Base-by-base conservation (phyloP, 1,284 basidiomycete genomes). In the Cutaneotrichosporon cutaneum region DNA sequence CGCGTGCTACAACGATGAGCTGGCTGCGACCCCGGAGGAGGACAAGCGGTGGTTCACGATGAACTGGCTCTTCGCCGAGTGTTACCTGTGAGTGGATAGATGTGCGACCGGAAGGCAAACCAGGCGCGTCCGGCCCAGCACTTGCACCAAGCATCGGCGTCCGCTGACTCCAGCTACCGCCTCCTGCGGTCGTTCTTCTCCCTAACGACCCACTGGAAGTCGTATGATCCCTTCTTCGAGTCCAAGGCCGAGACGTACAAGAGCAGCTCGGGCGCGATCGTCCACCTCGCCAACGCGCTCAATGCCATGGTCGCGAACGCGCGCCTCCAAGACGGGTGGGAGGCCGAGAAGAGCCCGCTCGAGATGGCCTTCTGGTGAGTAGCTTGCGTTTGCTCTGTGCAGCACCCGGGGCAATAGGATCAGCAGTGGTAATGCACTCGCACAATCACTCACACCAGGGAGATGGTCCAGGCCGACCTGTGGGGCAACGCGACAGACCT, bases 31-130 rank as follows among this genome's bases (percentile, higher is more conserved):
- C 2, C 72, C 81, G 13, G 76, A 82, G 1, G 81, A 82, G 1
- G 83, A 85, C 64, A 83, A 88, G 68, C 90, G 88, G 0, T 99
- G 95, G 95, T 93, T 94, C 75, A 89, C 85, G 2, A 87, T 90
- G 9, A 90, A 93, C 4, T 98, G 94, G 93, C 83, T 99, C 14
- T 97, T 85, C 75, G 91, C 93, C 63, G 95, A 98, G 86, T 96
- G 82, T 71, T 83, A 83, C 69, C 74, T 83, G 77, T 79, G 58
- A 60, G 85, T 76, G 21, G n/a, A n/a, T n/a, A n/a, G n/a, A n/a
- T n/a, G n/a, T n/a, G n/a, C n/a, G n/a, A n/a, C n/a, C n/a, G n/a
- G n/a, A n/a, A n/a, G n/a, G n/a, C n/a, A n/a, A n/a, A n/a, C n/a
- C n/a, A n/a, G n/a, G n/a, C n/a, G n/a, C n/a, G n/a, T n/a, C n/a